These are phyloP conservation scores for Saccharomycopsis hybrid DNA, from an alignment of 1,139 yeast genomes.

Conservation along the genomic window DNA sequence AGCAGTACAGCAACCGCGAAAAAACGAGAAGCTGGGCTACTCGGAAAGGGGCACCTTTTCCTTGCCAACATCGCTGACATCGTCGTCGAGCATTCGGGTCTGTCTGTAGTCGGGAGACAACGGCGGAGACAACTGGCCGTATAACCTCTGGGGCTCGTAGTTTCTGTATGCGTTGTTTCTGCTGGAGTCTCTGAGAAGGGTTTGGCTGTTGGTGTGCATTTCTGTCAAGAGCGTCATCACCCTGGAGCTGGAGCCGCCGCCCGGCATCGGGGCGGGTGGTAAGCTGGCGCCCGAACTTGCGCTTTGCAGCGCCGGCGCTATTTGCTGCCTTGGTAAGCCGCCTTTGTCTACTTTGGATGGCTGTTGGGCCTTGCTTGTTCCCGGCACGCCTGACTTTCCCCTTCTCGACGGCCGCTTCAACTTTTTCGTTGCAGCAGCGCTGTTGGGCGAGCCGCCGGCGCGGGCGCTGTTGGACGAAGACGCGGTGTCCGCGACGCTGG, in stretches of 20 bases:
- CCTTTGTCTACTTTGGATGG: too few species aligned
- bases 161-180: neutral
- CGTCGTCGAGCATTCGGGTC: neutral
- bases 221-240: slow-evolving; percentile 16
- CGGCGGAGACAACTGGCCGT: slow-evolving; percentile 19
- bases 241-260: neutral
- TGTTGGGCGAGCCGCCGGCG: neutral
- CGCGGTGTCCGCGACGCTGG: neutral
- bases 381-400: slow-evolving; percentile 7
- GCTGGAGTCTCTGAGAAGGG: slow-evolving; percentile 1
- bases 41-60: too few species aligned
- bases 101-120: slow-evolving; percentile 14
- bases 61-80: too few species aligned
- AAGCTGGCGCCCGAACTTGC: too few species aligned
- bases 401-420: slow-evolving; percentile 17
- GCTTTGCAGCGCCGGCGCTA: too few species aligned
- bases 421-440: slow-evolving; percentile 4
- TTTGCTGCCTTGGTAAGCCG: too few species aligned
- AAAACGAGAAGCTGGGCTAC: too few species aligned
- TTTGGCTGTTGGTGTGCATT: slow-evolving; percentile 17
- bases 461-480: too few species aligned
- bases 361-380: neutral
- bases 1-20: too few species aligned
- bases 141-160: slow-evolving; percentile 13
- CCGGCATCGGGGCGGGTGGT: neutral